Conservation (phyloP, 2,329 filamentous ascomycete genomes). For the Xylaria sp. region DNA sequence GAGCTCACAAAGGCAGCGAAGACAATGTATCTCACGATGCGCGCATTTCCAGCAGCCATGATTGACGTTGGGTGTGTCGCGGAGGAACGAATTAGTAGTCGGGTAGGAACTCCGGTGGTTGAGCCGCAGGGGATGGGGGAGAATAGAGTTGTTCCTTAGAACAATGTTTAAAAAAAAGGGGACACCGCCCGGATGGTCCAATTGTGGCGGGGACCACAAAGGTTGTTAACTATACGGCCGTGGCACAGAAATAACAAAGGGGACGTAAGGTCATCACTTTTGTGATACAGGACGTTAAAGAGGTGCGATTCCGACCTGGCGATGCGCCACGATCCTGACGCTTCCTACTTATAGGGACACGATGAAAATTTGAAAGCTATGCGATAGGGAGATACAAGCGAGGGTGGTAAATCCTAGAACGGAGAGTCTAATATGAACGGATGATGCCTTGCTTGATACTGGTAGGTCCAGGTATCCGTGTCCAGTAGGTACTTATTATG, state of each 20-base stretch:
- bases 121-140: background rate
- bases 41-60: constrained; percentile 76
- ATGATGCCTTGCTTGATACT: constrained; percentile 7
- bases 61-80: constrained; percentile 41
- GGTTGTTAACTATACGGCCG: constrained; percentile 37
- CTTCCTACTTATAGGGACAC: constrained; percentile 4
- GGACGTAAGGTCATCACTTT: constrained; percentile 44
- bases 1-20: constrained; percentile 83
- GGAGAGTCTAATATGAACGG: background rate
- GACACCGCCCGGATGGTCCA: constrained; percentile 30
- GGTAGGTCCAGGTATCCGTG: background rate
- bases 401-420: constrained; percentile 16
- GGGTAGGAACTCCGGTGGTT: constrained; percentile 12
- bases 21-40: constrained; percentile 81
- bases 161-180: constrained; percentile 22
- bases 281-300: background rate
- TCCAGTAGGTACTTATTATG: background rate
- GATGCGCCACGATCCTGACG: constrained; percentile 6
- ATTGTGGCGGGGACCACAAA: constrained; percentile 37
- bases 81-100: constrained; percentile 24
- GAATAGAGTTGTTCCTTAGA: constrained; percentile 27
- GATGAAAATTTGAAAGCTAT: constrained; percentile 21
- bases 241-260: constrained; percentile 42
- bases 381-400: constrained; percentile 19
- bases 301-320: background rate